Percentiles rank a stretch among this genome's conserved stretches.
phyloP scores from a whole-genome alignment of 352 stramenopile genomes.

The Phytophthora multivora region DNA sequence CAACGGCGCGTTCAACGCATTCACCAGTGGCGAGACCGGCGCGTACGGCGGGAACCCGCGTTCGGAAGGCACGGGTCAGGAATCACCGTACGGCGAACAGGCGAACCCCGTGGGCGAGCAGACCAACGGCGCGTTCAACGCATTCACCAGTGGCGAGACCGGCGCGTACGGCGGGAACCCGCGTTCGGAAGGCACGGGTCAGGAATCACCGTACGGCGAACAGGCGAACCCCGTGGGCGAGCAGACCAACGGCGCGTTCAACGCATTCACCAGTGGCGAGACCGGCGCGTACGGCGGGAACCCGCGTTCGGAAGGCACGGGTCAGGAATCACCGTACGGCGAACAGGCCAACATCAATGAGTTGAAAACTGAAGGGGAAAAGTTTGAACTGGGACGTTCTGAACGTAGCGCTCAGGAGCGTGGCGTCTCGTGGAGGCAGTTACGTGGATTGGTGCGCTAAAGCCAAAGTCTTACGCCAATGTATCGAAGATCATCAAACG shows the following conservation, averaged over 20 bases:
- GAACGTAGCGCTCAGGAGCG: no score
- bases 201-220: background rate
- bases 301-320: background rate
- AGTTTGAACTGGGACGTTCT: no score
- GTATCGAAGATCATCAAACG: no score
- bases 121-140: conserved; percentile 3
- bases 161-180: conserved; percentile 1
- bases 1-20: conserved; percentile 5
- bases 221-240: background rate
- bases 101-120: background rate
- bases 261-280: background rate
- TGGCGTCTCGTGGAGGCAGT: no score
- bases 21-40: background rate
- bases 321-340: background rate
- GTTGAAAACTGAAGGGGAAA: no score
- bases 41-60: background rate
- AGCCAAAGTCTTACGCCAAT: no score
- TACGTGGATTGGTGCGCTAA: no score
- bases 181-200: background rate
- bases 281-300: background rate
- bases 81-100: background rate
- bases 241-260: background rate
- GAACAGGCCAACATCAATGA: no score
- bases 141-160: background rate
- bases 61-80: background rate